Percentiles rank a stretch among this genome's conserved stretches.
phyloP scores from a whole-genome alignment of 2,329 filamentous ascomycete genomes.

The Aulographum hederae region DNA sequence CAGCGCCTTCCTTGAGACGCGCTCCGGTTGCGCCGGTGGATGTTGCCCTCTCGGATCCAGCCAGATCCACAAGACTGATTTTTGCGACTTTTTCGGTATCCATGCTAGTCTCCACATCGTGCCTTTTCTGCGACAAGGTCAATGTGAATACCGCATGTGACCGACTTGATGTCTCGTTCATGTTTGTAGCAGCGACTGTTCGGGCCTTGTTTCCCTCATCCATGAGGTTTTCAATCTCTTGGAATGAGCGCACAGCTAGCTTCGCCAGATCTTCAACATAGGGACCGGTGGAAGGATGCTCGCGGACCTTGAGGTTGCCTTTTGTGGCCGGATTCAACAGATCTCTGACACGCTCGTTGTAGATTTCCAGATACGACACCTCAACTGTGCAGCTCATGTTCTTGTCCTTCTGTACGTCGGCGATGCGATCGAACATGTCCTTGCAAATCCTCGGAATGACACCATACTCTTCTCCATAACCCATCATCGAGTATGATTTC shows the following conservation, averaged over 20 bases:
- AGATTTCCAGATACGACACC: constrained; percentile 97
- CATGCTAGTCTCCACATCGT: constrained; percentile 87
- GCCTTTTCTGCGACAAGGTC: constrained; percentile 83
- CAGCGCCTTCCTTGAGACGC: constrained; percentile 87
- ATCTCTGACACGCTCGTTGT: constrained; percentile 94
- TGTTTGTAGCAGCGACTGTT: constrained; percentile 96
- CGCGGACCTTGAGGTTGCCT: constrained; percentile 89
- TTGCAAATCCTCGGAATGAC: constrained; percentile 95
- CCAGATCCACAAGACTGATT: constrained; percentile 94
- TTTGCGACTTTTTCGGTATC: constrained; percentile 95
- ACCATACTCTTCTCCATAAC: constrained; percentile 86
- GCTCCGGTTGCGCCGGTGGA: constrained; percentile 94
- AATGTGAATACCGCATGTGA: constrained; percentile 97
- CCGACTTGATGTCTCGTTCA: constrained; percentile 98
- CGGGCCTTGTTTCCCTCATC: constrained; percentile 97
- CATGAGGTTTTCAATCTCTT: constrained; percentile 95
- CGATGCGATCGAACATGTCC: constrained; percentile 89
- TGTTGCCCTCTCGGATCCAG: constrained; percentile 91
- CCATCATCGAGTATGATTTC: constrained; percentile 99
- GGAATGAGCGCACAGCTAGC: constrained; percentile 78
- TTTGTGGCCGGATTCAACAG: constrained; percentile 89
- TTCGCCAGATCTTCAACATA: constrained; percentile 98
- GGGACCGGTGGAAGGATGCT: constrained; percentile 91
- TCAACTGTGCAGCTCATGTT: constrained; percentile 81
- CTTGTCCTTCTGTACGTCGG: constrained; percentile 50